These are phyloP conservation scores for Camellia lanceoleosa DNA, from an alignment of 148 eudicot species.

Conservation along the genomic window DNA sequence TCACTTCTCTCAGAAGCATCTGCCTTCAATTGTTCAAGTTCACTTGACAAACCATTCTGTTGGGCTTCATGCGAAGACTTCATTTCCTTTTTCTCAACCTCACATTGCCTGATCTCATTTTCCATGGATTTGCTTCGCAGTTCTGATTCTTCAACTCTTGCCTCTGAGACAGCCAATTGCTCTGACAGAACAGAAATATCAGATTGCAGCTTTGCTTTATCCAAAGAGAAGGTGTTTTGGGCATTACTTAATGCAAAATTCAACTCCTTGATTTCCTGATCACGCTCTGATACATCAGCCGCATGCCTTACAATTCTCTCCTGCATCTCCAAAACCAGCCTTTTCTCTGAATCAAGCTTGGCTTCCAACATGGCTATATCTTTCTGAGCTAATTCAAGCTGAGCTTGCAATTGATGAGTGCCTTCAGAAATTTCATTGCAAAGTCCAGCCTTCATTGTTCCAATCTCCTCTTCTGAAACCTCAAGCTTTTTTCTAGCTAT, in stretches of 20 bases:
- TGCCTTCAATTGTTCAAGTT: conserved; percentile 34
- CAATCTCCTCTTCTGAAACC: conserved; percentile 30
- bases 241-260: conserved; percentile 39
- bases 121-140: conserved; percentile 29
- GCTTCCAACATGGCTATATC: conserved; percentile 31
- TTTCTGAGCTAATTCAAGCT: conserved; percentile 39
- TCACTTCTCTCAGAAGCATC: conserved; percentile 33
- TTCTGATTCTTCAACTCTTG: conserved; percentile 33
- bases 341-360: conserved; percentile 51
- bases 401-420: conserved; percentile 26
- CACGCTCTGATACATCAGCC: conserved; percentile 33
- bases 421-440: conserved; percentile 25
- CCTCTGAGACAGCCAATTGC: conserved; percentile 29
- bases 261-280: conserved; percentile 43
- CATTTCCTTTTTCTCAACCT: conserved; percentile 37
- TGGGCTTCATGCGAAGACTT: conserved; percentile 36
- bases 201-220: conserved; percentile 41
- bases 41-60: conserved; percentile 31
- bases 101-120: conserved; percentile 34
- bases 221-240: conserved; percentile 33
- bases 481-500: conserved; percentile 34
- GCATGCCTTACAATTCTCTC: conserved; percentile 30
- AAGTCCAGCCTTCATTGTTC: conserved; percentile 23
- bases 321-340: conserved; percentile 42
- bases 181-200: conserved; percentile 40